Conservation (phyloP, 2,329 filamentous ascomycete species). For the Penicillium sp. region DNA sequence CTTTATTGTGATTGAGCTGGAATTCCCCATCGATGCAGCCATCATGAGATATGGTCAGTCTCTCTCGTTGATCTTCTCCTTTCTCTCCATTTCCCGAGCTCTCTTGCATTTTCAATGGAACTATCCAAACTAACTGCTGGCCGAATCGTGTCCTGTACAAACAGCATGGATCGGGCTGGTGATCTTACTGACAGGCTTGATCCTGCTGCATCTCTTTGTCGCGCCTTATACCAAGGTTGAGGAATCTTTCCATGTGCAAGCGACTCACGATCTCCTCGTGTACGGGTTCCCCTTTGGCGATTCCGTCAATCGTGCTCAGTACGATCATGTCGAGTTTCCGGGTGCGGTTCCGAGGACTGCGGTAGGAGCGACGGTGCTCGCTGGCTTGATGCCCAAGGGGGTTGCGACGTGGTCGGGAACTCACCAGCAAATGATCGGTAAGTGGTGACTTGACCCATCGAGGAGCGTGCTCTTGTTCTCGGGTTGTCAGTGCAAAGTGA, state of each 20-base stretch:
- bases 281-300: conserved; percentile 63
- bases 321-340: conserved; percentile 87
- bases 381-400: conserved; percentile 35
- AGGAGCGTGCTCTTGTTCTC: too few relatives aligned
- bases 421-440: conserved; percentile 53
- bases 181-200: conserved; percentile 56
- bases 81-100: too few relatives aligned
- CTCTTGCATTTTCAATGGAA: too few relatives aligned
- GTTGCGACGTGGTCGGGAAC: conserved; percentile 50
- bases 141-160: neutral
- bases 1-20: too few relatives aligned
- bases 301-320: conserved; percentile 50
- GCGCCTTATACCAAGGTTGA: conserved; percentile 96
- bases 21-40: conserved; percentile 10
- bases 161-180: conserved; percentile 40
- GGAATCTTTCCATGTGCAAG: conserved; percentile 97
- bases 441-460: conserved; percentile 6
- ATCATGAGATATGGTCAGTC: conserved; percentile 21
- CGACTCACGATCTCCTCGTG: conserved; percentile 77
- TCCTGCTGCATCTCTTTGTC: conserved; percentile 63
- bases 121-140: too few relatives aligned
- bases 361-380: conserved; percentile 69
- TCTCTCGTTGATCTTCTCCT: neutral
- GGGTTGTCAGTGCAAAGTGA: neutral
- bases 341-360: conserved; percentile 91